Evolutionary conservation across 2,329 filamentous ascomycete species (phyloP).

Genomic region (Gnomoniopsis sp.): DNA sequence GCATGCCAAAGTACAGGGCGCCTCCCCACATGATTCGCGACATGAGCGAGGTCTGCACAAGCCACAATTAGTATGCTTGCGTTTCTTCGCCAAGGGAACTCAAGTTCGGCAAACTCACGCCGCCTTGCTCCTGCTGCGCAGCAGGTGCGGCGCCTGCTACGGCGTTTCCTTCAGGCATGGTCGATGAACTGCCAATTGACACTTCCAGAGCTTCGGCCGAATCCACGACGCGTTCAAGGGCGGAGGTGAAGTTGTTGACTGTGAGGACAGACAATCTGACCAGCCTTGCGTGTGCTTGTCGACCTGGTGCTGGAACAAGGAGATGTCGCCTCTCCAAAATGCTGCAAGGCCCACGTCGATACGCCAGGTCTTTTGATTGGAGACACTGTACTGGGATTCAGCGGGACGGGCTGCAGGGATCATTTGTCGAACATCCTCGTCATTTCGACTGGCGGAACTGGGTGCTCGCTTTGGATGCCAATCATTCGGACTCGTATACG

Average conservation of each 20-base stretch:
- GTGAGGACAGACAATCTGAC: background rate
- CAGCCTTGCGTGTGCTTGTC: background rate
- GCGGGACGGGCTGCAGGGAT: no score
- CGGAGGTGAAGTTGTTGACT: background rate
- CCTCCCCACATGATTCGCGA: conserved; percentile 50
- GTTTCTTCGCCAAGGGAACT: conserved; percentile 22
- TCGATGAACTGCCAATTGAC: conserved; percentile 2
- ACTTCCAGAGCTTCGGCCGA: conserved; percentile 1
- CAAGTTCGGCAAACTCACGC: conserved; percentile 5
- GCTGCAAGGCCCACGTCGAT: background rate
- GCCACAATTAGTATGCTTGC: background rate
- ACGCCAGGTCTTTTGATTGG: background rate
- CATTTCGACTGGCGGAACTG: no score
- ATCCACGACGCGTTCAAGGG: conserved; percentile 2
- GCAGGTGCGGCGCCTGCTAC: conserved; percentile 18
- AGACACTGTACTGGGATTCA: no score
- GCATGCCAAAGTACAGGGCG: conserved; percentile 56
- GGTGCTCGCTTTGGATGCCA: no score
- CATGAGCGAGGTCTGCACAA: conserved; percentile 33
- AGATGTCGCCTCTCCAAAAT: background rate
- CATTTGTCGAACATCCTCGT: no score
- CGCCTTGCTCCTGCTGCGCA: conserved; percentile 16
- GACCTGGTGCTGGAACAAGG: background rate
- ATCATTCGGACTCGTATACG: no score
- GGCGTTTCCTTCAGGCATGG: conserved; percentile 18